These are phyloP conservation scores for Poronia punctata DNA, from an alignment of 495 filamentous ascomycete genomes.

Conservation along the genomic window DNA sequence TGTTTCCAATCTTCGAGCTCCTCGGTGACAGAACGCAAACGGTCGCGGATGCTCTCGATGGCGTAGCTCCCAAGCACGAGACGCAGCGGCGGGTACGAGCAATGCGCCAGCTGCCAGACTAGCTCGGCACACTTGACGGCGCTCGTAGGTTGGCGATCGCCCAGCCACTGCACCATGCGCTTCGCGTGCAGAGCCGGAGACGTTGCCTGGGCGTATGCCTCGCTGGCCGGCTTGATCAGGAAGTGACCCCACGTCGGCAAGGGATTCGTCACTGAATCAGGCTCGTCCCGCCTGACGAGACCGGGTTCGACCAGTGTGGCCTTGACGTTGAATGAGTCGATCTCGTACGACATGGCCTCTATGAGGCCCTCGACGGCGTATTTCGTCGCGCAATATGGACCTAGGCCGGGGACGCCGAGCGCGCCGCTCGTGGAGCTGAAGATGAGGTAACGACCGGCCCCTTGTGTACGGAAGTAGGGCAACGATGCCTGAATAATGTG, in stretches of 20 bases:
- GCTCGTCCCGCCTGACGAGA: constrained; percentile 70
- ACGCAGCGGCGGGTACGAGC: constrained; percentile 78
- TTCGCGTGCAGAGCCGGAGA: constrained; percentile 83
- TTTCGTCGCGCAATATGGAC: constrained; percentile 93
- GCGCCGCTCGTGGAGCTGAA: constrained; percentile 88
- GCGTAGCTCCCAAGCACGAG: constrained; percentile 86
- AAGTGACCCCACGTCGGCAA: constrained; percentile 85
- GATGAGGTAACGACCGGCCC: constrained; percentile 77
- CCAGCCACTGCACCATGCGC: constrained; percentile 92
- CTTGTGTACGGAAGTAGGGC: constrained; percentile 75
- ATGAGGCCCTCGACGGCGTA: constrained; percentile 93
- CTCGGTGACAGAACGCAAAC: constrained; percentile 82
- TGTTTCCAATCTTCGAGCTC: constrained; percentile 92
- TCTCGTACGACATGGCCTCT: constrained; percentile 92
- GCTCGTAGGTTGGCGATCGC: constrained; percentile 83
- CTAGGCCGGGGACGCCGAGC: constrained; percentile 82
- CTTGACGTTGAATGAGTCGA: constrained; percentile 85
- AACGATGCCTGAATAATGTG: constrained; percentile 88
- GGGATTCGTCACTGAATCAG: constrained; percentile 42
- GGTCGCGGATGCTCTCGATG: constrained; percentile 88
- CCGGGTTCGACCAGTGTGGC: constrained; percentile 90
- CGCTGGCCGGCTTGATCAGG: constrained; percentile 74
- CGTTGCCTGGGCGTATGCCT: constrained; percentile 68
- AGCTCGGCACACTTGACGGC: constrained; percentile 92
- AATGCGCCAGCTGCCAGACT: constrained; percentile 94